These are phyloP conservation scores for Kuraishia ogatae DNA, from an alignment of 805 yeast species.

Conservation along the genomic window DNA sequence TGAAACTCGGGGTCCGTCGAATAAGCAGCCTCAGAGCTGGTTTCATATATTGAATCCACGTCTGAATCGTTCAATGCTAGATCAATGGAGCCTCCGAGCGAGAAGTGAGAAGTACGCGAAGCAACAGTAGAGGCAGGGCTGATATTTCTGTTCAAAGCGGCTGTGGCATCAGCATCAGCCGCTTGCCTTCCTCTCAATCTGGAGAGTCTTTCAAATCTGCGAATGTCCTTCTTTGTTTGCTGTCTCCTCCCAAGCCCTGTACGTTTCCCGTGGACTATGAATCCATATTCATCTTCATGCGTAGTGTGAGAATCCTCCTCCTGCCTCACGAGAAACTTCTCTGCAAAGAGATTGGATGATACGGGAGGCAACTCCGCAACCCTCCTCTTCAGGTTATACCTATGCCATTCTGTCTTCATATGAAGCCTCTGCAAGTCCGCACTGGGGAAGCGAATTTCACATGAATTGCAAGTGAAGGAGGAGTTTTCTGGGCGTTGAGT, in stretches of 20 bases:
- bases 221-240: constrained; percentile 30
- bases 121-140: constrained; percentile 49
- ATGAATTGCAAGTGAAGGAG: constrained; percentile 28
- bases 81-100: constrained; percentile 34
- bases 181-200: constrained; percentile 22
- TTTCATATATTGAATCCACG: constrained; percentile 3
- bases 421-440: constrained; percentile 36
- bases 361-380: constrained; percentile 38
- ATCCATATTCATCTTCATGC: constrained; percentile 49
- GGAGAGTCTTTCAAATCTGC: constrained; percentile 14
- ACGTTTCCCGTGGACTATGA: constrained; percentile 24
- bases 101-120: constrained; percentile 47
- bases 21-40: background rate
- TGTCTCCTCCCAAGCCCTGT: constrained; percentile 21
- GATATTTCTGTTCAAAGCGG: constrained; percentile 20
- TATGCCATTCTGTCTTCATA: constrained; percentile 43
- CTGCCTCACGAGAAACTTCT: constrained; percentile 7
- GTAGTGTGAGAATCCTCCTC: constrained; percentile 7
- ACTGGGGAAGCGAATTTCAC: constrained; percentile 30
- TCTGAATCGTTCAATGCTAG: background rate
- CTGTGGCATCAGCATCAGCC: constrained; percentile 2
- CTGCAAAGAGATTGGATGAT: constrained; percentile 24
- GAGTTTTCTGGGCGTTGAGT: constrained; percentile 1
- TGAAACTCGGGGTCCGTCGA: background rate
- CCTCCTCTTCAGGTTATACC: constrained; percentile 39